Percentiles rank a stretch among this genome's conserved stretches.
Conservation (phyloP, 805 yeast species). For the Saccharomycopsis selenospora region DNA sequence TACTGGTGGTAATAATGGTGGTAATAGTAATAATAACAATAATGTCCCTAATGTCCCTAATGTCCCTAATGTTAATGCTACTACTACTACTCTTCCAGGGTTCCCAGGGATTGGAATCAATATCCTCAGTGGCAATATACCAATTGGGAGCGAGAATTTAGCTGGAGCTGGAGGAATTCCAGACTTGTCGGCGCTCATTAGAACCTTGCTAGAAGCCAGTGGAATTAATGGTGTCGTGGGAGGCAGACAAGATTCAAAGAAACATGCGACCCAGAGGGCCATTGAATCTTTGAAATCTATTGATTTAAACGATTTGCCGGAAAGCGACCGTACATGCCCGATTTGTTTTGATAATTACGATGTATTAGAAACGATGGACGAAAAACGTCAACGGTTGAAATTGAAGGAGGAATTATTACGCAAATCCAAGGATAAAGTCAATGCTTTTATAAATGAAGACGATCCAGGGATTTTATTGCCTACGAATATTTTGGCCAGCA, state of each 20-base stretch:
- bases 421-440: not conserved
- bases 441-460: slow-evolving; percentile 7
- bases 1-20: no score
- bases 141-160: no score
- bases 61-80: no score
- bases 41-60: no score
- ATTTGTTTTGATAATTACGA: slow-evolving; percentile 20
- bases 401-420: not conserved
- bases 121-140: no score
- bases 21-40: no score
- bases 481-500: not conserved
- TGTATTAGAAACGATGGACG: not conserved
- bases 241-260: slow-evolving; percentile 4
- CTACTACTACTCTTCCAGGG: no score
- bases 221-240: no score
- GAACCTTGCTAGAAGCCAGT: no score
- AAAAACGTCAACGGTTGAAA: not conserved
- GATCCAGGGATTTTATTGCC: slow-evolving; percentile 16
- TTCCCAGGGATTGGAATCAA: no score
- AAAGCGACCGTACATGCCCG: slow-evolving; percentile 16
- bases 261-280: slow-evolving; percentile 20
- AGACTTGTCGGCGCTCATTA: no score
- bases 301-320: slow-evolving; percentile 8
- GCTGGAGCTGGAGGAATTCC: no score
- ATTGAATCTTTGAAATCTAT: slow-evolving; percentile 14